A percentile compares a stretch with the other conserved stretches of the same genome.
These are phyloP conservation scores for Myriosclerotinia duriaeana DNA, from an alignment of 2,329 filamentous ascomycete species.

Conservation along the genomic window DNA sequence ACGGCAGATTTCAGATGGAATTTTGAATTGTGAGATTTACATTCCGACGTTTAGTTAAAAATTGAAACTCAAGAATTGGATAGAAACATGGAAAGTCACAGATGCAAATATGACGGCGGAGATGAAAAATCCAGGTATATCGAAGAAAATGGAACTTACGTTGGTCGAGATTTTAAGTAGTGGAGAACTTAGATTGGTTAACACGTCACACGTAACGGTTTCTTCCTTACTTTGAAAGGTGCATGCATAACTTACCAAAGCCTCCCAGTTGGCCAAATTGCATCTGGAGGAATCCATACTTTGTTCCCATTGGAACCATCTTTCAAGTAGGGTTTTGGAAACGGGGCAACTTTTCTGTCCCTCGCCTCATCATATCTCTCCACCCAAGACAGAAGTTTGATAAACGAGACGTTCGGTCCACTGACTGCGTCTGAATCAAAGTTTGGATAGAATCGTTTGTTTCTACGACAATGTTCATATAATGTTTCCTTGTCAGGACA, in stretches of 20 bases:
- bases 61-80: too few relatives aligned
- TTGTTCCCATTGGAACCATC: not conserved
- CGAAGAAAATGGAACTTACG: not conserved
- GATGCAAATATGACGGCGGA: not conserved
- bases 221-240: too few relatives aligned
- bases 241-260: not conserved
- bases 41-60: too few relatives aligned
- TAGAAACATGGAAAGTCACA: not conserved
- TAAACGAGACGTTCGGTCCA: not conserved
- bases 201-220: not conserved
- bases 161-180: not conserved
- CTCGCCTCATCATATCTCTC: not conserved
- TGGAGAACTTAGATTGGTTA: too few relatives aligned
- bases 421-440: not conserved
- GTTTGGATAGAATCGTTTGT: conserved; percentile 11
- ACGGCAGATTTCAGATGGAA: too few relatives aligned
- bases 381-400: not conserved
- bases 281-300: not conserved
- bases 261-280: not conserved
- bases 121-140: not conserved
- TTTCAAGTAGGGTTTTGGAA: not conserved
- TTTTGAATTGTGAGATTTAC: too few relatives aligned
- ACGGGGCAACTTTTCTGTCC: not conserved
- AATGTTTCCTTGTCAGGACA: conserved; percentile 4
- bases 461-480: conserved; percentile 5